A percentile compares a stretch with the other conserved stretches of the same genome.
Conservation (phyloP, 441 rosid species). For the Geranium incanum region DNA sequence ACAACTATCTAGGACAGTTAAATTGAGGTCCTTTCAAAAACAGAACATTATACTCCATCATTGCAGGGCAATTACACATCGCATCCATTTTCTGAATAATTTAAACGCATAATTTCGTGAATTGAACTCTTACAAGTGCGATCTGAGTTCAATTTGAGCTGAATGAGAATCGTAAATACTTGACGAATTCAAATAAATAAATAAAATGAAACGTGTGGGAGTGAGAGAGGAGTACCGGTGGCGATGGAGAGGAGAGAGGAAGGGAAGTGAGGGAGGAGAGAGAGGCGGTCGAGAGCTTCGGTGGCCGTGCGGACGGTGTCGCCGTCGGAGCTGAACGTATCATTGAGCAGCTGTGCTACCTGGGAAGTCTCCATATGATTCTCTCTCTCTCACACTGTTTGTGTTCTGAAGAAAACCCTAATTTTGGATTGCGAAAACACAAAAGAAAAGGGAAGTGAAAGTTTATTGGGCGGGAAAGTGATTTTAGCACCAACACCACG, state of each 20-base stretch:
- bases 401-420: constrained; percentile 27
- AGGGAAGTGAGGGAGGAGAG: constrained; percentile 57
- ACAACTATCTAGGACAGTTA: too few relatives aligned
- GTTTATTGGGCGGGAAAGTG: constrained; percentile 23
- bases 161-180: not conserved
- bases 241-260: constrained; percentile 61
- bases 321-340: constrained; percentile 56
- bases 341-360: constrained; percentile 46
- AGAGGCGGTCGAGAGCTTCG: constrained; percentile 59
- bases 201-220: not conserved
- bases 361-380: constrained; percentile 37
- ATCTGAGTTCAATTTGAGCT: not conserved
- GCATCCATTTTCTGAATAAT: not conserved
- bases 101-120: not conserved
- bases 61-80: not conserved
- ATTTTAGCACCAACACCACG: not conserved
- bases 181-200: not conserved
- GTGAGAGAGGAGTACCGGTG: constrained; percentile 30
- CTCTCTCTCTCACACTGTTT: constrained; percentile 13
- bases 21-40: too few relatives aligned
- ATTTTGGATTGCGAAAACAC: not conserved
- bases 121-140: not conserved
- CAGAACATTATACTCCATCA: not conserved
- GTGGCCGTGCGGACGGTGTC: constrained; percentile 41
- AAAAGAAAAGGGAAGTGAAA: not conserved